phyloP scores from a whole-genome alignment of 768 basidiomycete genomes.

The Termitomyces titanicus region DNA sequence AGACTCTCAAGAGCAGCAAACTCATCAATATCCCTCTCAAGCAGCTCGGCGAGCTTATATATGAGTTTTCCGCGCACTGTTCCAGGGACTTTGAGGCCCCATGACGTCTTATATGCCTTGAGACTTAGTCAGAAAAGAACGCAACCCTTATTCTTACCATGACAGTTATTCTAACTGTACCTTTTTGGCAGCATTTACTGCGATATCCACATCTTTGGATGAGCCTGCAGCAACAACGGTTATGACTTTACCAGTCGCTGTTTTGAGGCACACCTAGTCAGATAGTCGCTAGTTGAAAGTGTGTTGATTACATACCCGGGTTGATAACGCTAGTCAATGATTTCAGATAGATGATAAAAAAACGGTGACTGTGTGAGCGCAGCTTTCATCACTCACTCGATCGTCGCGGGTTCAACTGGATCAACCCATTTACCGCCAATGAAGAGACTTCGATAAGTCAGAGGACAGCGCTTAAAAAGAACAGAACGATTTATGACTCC shows the following conservation, averaged over 20 bases:
- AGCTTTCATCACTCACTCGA: conserved; percentile 55
- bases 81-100: conserved; percentile 63
- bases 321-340: conserved; percentile 13
- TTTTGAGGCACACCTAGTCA: not conserved
- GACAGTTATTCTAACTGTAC: conserved; percentile 15
- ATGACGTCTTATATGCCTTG: conserved; percentile 46
- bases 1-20: conserved; percentile 26
- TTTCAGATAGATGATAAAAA: not conserved
- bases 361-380: too few species aligned
- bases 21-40: conserved; percentile 24
- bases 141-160: not conserved
- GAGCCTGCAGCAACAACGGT: conserved; percentile 50
- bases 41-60: conserved; percentile 28
- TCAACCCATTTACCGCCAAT: conserved; percentile 59
- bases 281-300: conserved; percentile 17
- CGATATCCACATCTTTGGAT: conserved; percentile 59
- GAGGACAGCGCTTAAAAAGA: not conserved
- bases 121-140: not conserved
- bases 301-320: conserved; percentile 17
- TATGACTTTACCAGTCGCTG: conserved; percentile 58
- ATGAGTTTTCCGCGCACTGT: conserved; percentile 22
- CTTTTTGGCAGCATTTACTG: conserved; percentile 55
- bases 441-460: conserved; percentile 34
- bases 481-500: not conserved
- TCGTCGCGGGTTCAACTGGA: conserved; percentile 42